Percentiles rank a stretch among this genome's conserved stretches.
Evolutionary conservation across 169 alveolate species (phyloP).

Genomic region (Cryptosporidium andersoni): DNA sequence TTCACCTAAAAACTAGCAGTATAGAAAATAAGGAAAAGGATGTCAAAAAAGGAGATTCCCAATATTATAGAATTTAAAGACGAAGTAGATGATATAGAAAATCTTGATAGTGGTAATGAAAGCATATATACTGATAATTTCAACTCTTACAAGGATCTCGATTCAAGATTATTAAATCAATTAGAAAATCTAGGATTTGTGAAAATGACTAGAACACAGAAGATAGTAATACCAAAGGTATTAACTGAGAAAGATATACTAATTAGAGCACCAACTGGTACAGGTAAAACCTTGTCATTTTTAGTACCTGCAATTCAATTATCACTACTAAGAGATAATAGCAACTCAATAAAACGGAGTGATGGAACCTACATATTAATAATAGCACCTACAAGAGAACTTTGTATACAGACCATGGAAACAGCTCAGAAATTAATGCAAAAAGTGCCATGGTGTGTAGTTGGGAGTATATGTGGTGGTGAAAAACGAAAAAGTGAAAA

Average conservation of each 20-base stretch:
- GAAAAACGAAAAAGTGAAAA: conserved; percentile 88
- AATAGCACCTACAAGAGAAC: conserved; percentile 89
- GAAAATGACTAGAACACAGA: conserved; percentile 86
- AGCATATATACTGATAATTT: conserved; percentile 69
- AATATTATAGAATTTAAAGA: neutral
- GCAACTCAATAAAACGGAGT: conserved; percentile 56
- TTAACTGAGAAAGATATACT: conserved; percentile 90
- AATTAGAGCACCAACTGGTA: conserved; percentile 94
- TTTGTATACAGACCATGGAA: conserved; percentile 83
- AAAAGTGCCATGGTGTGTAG: conserved; percentile 81
- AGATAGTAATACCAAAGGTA: conserved; percentile 89
- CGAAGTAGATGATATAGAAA: neutral
- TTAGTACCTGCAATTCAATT: conserved; percentile 90
- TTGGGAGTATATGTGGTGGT: conserved; percentile 85
- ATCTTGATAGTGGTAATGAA: neutral
- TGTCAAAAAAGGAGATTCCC: no score
- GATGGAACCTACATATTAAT: conserved; percentile 82
- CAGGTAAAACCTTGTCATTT: conserved; percentile 96
- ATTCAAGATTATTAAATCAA: conserved; percentile 37
- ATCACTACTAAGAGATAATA: conserved; percentile 64
- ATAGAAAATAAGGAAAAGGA: no score
- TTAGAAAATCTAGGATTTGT: conserved; percentile 78
- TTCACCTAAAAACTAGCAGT: no score
- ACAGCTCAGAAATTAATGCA: conserved; percentile 75
- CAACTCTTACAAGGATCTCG: conserved; percentile 52